These are phyloP conservation scores for Batkoa obscura DNA, from an alignment of 371 early-diverging fungal genomes.

Conservation along the genomic window DNA sequence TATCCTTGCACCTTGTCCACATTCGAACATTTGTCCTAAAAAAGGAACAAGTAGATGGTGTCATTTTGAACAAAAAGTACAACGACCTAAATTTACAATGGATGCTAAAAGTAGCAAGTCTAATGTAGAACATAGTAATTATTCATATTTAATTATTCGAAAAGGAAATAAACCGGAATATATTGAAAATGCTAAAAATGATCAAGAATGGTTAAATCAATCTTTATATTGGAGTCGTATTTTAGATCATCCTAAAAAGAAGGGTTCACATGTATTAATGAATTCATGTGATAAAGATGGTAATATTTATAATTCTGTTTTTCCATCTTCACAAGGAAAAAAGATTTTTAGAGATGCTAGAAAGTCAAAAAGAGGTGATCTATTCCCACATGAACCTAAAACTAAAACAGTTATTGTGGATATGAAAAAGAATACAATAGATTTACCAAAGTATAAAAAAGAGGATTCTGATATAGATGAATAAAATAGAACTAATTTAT, in stretches of 20 bases:
- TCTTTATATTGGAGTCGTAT: constrained; percentile 61
- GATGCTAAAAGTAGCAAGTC: constrained; percentile 44
- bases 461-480: not conserved
- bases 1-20: constrained; percentile 29
- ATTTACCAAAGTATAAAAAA: not conserved
- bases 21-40: constrained; percentile 50
- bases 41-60: constrained; percentile 42
- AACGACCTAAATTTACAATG: constrained; percentile 52
- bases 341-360: constrained; percentile 53
- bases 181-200: too few relatives aligned
- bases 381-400: constrained; percentile 59
- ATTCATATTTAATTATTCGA: constrained; percentile 49
- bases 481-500: too few relatives aligned
- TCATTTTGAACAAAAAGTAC: constrained; percentile 65
- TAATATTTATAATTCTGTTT: constrained; percentile 13
- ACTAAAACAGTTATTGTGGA: too few relatives aligned
- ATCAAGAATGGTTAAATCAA: too few relatives aligned
- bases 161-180: too few relatives aligned
- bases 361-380: constrained; percentile 62
- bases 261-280: constrained; percentile 51
- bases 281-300: constrained; percentile 43
- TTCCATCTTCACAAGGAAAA: constrained; percentile 53
- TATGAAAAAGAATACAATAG: too few relatives aligned
- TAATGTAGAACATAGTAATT: constrained; percentile 57
- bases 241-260: constrained; percentile 49